Base-by-base conservation (phyloP, 495 filamentous ascomycete genomes). In the Podospora pseudopauciseta region DNA sequence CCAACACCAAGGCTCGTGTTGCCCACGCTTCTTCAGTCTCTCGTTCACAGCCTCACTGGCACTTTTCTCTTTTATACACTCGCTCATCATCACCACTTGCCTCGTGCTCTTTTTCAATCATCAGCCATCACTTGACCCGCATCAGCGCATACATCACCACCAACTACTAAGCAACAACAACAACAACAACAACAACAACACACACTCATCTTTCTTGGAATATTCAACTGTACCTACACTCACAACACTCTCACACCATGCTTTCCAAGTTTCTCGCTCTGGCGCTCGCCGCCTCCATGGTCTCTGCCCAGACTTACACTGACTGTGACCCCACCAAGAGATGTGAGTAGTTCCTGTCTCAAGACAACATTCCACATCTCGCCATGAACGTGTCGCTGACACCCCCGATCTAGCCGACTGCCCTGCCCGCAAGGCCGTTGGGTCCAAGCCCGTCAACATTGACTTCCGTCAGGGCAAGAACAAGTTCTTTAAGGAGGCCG, bases 401-500 rank as follows among this genome's bases (percentile, higher is more conserved):
- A 55, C 61, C 64, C 49, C 70, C 69, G 55, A 32, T 63, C 56
- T 49, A 55, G 28, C 80, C 34, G 82, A 65, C 60, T 97, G 94
- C 80, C 88, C 91, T 53, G 77, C 89, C 65, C 86, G 94, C 72
- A 82, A 90, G 67, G 94, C 93, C 11, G 80, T 97, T 18, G 89
- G 91, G 71, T 67, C 69, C 49, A 68, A 86, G 15, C 82, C 85
- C 23, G 82, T 80, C 60, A 85, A 90, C 70, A 87, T 91, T 77
- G 92, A 96, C 81, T 95, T 96, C 82, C 89, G 88, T 60, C 78
- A 86, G 73, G 92, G 92, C 67, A 79, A 84, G 60, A 83, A 78
- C 75, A 73, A 75, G 67, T 87, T 87, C 67, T 95, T 96, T 79
- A 88, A 86, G 18, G 74, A 84, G 9, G 81, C 85, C 57, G 89